A percentile compares a stretch with the other conserved stretches of the same genome.
Conservation (phyloP, 2,329 filamentous ascomycete species). For the Cordyceps sp. region DNA sequence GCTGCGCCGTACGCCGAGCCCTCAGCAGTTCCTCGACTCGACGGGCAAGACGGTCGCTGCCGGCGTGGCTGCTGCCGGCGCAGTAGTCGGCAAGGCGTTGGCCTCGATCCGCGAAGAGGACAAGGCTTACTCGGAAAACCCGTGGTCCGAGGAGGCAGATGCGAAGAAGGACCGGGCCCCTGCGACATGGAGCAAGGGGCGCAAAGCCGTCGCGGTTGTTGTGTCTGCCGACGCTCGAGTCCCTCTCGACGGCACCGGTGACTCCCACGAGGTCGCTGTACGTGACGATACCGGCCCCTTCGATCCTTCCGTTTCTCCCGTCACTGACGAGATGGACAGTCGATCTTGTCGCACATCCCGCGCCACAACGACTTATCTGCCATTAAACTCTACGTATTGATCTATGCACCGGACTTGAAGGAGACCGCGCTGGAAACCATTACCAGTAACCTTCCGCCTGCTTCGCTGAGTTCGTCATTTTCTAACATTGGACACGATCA, state of each 20-base stretch:
- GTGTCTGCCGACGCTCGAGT: constrained; percentile 60
- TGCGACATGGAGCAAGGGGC: constrained; percentile 27
- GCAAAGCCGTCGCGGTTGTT: constrained; percentile 74
- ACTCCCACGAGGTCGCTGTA: constrained; percentile 67
- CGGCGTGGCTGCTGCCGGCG: constrained; percentile 68
- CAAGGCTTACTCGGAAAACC: constrained; percentile 66
- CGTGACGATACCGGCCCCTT: constrained; percentile 18
- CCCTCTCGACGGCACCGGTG: constrained; percentile 40
- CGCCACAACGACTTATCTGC: constrained; percentile 55
- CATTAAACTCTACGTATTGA: constrained; percentile 70
- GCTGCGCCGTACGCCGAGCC: constrained; percentile 66
- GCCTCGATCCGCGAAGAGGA: constrained; percentile 75
- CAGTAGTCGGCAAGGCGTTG: constrained; percentile 66
- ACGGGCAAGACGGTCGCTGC: constrained; percentile 70
- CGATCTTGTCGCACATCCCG: constrained; percentile 78
- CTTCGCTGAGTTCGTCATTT: constrained; percentile 64
- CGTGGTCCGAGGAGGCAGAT: constrained; percentile 83
- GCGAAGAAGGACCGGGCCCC: constrained; percentile 35
- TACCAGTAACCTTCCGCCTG: constrained; percentile 39
- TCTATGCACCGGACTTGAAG: constrained; percentile 72
- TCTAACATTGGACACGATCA: constrained; percentile 70
- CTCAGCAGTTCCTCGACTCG: constrained; percentile 74
- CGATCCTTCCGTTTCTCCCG: not conserved
- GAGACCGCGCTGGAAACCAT: constrained; percentile 38
- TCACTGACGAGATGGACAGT: constrained; percentile 28